phyloP scores from a whole-genome alignment of 495 filamentous ascomycete genomes.

The Ascodesmis nigricans region DNA sequence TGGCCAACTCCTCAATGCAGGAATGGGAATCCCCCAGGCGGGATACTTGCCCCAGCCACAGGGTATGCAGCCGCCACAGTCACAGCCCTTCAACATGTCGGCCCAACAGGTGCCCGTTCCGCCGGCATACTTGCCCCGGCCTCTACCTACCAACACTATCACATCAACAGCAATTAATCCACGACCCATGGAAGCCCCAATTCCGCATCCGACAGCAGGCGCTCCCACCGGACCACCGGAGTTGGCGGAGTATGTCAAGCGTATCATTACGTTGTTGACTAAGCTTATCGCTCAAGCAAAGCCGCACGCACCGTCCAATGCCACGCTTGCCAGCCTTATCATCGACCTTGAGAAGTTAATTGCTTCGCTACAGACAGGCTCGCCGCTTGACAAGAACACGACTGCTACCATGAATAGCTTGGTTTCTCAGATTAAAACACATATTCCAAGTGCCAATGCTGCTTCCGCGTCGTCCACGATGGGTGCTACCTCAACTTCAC shows the following conservation, averaged over 20 bases:
- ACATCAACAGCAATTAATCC: background rate
- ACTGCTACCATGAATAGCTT: too few relatives aligned
- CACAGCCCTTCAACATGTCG: too few relatives aligned
- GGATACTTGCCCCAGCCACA: background rate
- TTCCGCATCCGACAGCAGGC: background rate
- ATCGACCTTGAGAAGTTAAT: too few relatives aligned
- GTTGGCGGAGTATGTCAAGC: background rate
- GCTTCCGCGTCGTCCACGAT: too few relatives aligned
- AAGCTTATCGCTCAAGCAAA: background rate
- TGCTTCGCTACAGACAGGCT: too few relatives aligned
- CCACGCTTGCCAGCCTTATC: too few relatives aligned
- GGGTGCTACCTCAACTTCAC: too few relatives aligned
- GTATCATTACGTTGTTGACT: background rate
- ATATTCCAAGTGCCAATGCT: too few relatives aligned
- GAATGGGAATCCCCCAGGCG: background rate
- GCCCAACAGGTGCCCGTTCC: constrained; percentile 2
- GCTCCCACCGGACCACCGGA: background rate
- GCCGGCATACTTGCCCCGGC: constrained; percentile 1
- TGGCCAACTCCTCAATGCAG: too few relatives aligned
- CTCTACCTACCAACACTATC: background rate
- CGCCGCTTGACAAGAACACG: too few relatives aligned
- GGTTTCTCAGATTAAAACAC: too few relatives aligned
- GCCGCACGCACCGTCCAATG: too few relatives aligned
- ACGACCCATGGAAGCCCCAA: constrained; percentile 1
- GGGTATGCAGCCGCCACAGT: background rate